phyloP scores from a whole-genome alignment of 768 basidiomycete genomes.

The Xerocomellus amylosporus region DNA sequence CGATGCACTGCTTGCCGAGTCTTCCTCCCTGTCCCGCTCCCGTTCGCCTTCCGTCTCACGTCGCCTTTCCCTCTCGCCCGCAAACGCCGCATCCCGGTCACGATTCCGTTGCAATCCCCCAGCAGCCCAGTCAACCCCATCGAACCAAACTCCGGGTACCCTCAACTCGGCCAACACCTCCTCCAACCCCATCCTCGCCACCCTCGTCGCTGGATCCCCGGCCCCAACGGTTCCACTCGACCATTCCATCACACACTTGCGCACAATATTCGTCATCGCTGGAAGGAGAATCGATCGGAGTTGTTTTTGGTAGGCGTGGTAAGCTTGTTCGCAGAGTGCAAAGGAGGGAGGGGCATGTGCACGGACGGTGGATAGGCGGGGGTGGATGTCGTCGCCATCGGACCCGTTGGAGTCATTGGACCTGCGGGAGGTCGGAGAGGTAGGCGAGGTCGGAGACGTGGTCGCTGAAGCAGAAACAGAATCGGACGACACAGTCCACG shows the following conservation, averaged over 20 bases:
- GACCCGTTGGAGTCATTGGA: slow-evolving; percentile 7
- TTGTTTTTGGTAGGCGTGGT: slow-evolving; percentile 54
- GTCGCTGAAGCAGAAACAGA: slow-evolving; percentile 10
- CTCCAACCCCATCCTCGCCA: slow-evolving; percentile 54
- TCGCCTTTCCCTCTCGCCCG: slow-evolving; percentile 15
- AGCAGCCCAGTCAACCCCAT: slow-evolving; percentile 63
- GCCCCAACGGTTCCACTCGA: slow-evolving; percentile 38
- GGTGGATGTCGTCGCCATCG: slow-evolving; percentile 40
- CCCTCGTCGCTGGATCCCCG: slow-evolving; percentile 55
- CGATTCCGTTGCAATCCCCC: slow-evolving; percentile 25
- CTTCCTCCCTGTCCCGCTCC: slow-evolving; percentile 41
- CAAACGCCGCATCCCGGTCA: slow-evolving; percentile 40
- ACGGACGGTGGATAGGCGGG: slow-evolving; percentile 43
- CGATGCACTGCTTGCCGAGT: slow-evolving; percentile 45
- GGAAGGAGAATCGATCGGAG: slow-evolving; percentile 60
- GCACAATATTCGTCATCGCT: slow-evolving; percentile 66
- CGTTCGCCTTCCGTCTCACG: slow-evolving; percentile 35
- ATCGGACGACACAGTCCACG: slow-evolving; percentile 46
- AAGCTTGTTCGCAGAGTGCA: slow-evolving; percentile 62
- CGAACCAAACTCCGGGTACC: slow-evolving; percentile 63
- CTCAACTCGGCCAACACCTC: slow-evolving; percentile 58
- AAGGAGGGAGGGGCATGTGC: slow-evolving; percentile 60
- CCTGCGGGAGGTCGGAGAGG: slow-evolving; percentile 21
- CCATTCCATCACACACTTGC: slow-evolving; percentile 64
- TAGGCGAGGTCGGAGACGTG: slow-evolving; percentile 17